Evolutionary conservation across 2,329 filamentous ascomycete species (phyloP), one percentile per base, ranked within the genome.

Genomic region (Pseudopithomyces maydicus): DNA sequence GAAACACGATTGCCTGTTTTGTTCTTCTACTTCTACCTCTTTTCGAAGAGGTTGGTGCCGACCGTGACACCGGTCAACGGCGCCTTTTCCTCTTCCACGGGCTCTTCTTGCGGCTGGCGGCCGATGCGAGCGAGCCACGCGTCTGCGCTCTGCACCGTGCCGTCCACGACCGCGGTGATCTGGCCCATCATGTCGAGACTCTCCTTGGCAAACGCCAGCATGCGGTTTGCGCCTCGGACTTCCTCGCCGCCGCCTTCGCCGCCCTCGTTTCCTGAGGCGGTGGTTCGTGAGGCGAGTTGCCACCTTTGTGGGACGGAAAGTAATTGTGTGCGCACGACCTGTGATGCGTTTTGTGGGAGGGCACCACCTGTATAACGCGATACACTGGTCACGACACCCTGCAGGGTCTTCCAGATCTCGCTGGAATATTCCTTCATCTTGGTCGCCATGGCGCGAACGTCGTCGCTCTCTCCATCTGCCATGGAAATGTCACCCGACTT

Each of bases 101-200:
- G 45, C 22, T 39, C n/a, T 42, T 51, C 42, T 17, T 42, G 38
- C 17, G 64, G 56, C 55, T 65, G 75, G 39, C 80, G 76, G 35
- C 82, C 91, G 56, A 96, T 81, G 19, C 88, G 83, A 57, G 93
- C 90, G 63, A 94, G 91, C 95, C 95, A 98, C 66, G 89, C 87
- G 76, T 98, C 94, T 0, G 95, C 95, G 67, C 90, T 95, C 54
- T 90, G 85, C 52, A 98, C 90, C 0, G 95, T 98, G 52, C 92
- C 90, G 65, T 96, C 91, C 8, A 98, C 84, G 1, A 97, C 91
- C 5, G 88, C 87, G 39, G 88, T 95, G 48, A 99, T 92, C 74
- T 97, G 92, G 1, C 87, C 85, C 83, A 98, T 92, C 89, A 98
- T 97, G 66, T 97, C 92, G 14, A 98, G 81, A 0, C 93, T 92